Percentiles rank a stretch among this genome's conserved stretches.
phyloP scores from a whole-genome alignment of 225 moss, liverwort and hornwort species.

The Climacium dendroides region DNA sequence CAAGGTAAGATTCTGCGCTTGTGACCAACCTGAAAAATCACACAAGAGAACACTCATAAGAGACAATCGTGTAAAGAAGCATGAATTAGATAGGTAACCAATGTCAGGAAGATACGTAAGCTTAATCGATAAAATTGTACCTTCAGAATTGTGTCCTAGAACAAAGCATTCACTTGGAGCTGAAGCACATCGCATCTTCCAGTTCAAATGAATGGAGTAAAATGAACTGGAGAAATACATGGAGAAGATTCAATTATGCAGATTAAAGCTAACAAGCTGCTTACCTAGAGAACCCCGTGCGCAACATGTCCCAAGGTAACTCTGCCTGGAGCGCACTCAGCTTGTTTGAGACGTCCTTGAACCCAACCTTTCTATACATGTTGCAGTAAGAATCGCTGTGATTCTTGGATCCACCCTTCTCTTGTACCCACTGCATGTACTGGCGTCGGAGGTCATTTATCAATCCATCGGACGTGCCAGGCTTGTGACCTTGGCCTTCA shows the following conservation, averaged over 20 bases:
- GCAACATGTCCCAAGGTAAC: slow-evolving; percentile 79
- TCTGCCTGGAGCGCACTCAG: slow-evolving; percentile 41
- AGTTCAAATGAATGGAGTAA: not conserved
- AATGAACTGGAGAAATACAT: not conserved
- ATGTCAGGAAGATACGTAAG: not conserved
- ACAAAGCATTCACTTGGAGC: not conserved
- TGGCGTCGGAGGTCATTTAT: slow-evolving; percentile 25
- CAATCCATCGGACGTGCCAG: slow-evolving; percentile 16
- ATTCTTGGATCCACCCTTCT: slow-evolving; percentile 39
- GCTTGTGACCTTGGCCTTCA: slow-evolving; percentile 33
- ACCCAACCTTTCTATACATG: slow-evolving; percentile 46
- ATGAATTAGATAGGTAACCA: not conserved
- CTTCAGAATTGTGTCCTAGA: not conserved
- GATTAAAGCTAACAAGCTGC: slow-evolving; percentile 3
- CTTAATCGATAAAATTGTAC: not conserved
- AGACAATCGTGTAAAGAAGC: not conserved
- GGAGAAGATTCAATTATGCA: not conserved
- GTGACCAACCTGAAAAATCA: slow-evolving; percentile 53
- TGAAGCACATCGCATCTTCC: not conserved
- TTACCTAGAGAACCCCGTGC: slow-evolving; percentile 64
- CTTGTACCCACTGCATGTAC: slow-evolving; percentile 59
- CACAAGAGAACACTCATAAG: not conserved
- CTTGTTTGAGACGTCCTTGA: slow-evolving; percentile 52
- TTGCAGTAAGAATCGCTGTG: slow-evolving; percentile 47
- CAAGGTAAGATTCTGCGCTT: slow-evolving; percentile 84